These are phyloP conservation scores for Xylaria flabelliformis DNA, from an alignment of 495 filamentous ascomycete species.

Conservation along the genomic window DNA sequence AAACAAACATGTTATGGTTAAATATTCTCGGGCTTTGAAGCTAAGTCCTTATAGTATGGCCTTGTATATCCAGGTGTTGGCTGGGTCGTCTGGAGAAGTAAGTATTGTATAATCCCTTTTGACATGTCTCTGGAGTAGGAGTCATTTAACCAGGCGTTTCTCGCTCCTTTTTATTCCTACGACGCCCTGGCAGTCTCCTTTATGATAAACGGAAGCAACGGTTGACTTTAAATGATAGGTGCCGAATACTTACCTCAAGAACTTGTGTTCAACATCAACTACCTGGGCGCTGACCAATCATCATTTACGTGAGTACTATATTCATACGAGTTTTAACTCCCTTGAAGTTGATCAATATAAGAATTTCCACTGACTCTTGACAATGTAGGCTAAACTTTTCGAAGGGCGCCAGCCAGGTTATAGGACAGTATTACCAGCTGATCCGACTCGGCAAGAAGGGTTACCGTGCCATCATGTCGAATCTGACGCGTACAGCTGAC, in stretches of 20 bases:
- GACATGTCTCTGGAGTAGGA: background rate
- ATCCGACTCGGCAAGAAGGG: slow-evolving; percentile 90
- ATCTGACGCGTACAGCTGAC: slow-evolving; percentile 82
- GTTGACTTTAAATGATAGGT: slow-evolving; percentile 7
- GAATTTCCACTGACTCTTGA: background rate
- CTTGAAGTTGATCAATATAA: background rate
- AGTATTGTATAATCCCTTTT: background rate
- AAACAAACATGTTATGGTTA: slow-evolving; percentile 54
- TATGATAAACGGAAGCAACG: background rate
- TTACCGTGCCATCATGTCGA: slow-evolving; percentile 85
- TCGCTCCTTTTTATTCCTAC: background rate
- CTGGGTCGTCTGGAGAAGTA: slow-evolving; percentile 86
- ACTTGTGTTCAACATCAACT: slow-evolving; percentile 97
- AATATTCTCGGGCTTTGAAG: background rate
- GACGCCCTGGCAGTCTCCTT: background rate
- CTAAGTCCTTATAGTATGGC: slow-evolving; percentile 46
- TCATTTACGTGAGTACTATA: slow-evolving; percentile 70
- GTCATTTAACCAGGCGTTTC: background rate
- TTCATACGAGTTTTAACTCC: background rate
- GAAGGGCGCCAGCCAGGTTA: slow-evolving; percentile 89
- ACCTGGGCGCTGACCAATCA: slow-evolving; percentile 91
- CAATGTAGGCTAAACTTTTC: slow-evolving; percentile 75
- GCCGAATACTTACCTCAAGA: slow-evolving; percentile 85
- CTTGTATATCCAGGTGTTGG: slow-evolving; percentile 89
- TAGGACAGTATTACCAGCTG: slow-evolving; percentile 95